phyloP scores from a whole-genome alignment of 225 moss, liverwort and hornwort genomes.

The Marchantia polymorpha region DNA sequence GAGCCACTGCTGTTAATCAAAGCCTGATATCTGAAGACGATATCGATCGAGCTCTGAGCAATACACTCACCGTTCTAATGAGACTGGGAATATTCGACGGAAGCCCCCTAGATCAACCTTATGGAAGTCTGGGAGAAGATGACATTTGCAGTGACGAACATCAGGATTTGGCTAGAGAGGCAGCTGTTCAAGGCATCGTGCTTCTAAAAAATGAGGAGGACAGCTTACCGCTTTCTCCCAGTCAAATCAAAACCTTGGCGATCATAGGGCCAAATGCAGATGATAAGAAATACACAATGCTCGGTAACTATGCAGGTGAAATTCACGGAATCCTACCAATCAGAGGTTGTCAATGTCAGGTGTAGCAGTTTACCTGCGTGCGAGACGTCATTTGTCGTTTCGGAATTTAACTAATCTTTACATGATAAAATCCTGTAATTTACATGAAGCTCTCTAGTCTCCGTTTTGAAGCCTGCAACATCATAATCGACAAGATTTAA shows the following conservation, averaged over 20 bases:
- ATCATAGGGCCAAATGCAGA: conserved; percentile 55
- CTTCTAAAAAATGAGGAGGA: conserved; percentile 46
- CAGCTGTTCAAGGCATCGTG: conserved; percentile 54
- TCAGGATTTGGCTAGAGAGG: conserved; percentile 49
- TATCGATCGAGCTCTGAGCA: conserved; percentile 35
- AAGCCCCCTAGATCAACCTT: conserved; percentile 28
- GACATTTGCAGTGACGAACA: conserved; percentile 47
- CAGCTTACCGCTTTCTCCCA: conserved; percentile 30
- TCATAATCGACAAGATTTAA: neutral
- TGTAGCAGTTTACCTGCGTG: too few species aligned
- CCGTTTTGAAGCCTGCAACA: too few species aligned
- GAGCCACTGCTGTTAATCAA: conserved; percentile 28
- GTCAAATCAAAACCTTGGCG: conserved; percentile 29
- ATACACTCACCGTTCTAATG: conserved; percentile 46
- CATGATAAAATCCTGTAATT: too few species aligned
- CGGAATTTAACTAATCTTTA: too few species aligned
- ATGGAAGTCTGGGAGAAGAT: conserved; percentile 30
- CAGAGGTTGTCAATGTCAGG: too few species aligned
- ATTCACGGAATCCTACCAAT: too few species aligned
- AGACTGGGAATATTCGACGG: conserved; percentile 63
- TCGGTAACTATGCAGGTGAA: conserved; percentile 78
- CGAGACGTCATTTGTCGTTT: too few species aligned
- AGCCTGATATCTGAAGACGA: conserved; percentile 27
- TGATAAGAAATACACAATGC: conserved; percentile 48
- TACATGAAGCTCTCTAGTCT: too few species aligned